Evolutionary conservation across 768 basidiomycete species (phyloP).

Genomic region (Pholiota microspora): DNA sequence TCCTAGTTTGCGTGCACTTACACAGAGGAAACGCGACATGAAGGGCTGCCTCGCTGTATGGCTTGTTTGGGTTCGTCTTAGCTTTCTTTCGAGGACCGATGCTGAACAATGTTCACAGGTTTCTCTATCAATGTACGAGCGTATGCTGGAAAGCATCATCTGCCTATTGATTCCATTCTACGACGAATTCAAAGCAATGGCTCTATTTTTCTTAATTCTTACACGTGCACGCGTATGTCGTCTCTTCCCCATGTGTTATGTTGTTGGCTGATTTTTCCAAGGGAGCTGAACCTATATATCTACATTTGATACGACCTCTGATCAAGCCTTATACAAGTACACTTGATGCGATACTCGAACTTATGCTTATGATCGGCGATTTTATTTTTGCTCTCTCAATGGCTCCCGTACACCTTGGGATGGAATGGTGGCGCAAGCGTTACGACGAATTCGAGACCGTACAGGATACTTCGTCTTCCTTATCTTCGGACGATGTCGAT

Average conservation of each 20-base stretch:
- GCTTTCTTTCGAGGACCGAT: not conserved
- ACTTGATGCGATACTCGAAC: conserved; percentile 63
- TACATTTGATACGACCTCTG: conserved; percentile 77
- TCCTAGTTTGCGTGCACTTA: conserved; percentile 64
- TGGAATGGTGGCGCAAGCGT: conserved; percentile 35
- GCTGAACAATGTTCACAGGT: conserved; percentile 47
- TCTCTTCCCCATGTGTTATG: not conserved
- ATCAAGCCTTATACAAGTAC: conserved; percentile 71
- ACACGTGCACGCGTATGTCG: conserved; percentile 64
- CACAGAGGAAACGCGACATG: conserved; percentile 80
- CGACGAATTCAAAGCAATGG: conserved; percentile 74
- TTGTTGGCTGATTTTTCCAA: conserved; percentile 24
- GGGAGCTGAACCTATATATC: conserved; percentile 85
- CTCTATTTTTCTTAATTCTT: conserved; percentile 70
- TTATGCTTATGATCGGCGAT: conserved; percentile 64
- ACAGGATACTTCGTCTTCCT: conserved; percentile 15
- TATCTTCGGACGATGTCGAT: conserved; percentile 20
- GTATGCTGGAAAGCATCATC: conserved; percentile 59
- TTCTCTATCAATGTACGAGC: conserved; percentile 68
- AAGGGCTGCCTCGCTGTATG: conserved; percentile 83
- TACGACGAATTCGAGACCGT: conserved; percentile 21
- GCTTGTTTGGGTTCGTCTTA: conserved; percentile 73
- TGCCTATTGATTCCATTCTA: conserved; percentile 82
- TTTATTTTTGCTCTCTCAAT: conserved; percentile 44
- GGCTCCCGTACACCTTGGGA: conserved; percentile 35